These are phyloP conservation scores for Talaromyces sp. DNA, from an alignment of 2,329 filamentous ascomycete species.

Conservation along the genomic window DNA sequence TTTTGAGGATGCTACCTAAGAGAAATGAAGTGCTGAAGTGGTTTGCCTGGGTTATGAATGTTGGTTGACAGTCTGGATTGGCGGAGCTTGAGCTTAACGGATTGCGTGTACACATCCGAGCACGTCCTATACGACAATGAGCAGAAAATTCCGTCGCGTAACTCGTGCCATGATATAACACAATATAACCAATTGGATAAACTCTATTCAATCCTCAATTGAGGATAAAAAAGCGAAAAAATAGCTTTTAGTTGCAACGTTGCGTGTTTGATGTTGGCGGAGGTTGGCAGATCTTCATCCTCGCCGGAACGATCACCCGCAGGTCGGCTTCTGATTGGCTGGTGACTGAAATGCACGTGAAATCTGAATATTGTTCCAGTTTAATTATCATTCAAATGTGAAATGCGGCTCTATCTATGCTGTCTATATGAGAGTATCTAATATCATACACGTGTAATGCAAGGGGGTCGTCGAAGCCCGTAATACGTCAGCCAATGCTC, in stretches of 20 bases:
- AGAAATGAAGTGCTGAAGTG: background rate
- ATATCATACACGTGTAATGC: background rate
- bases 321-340: background rate
- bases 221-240: background rate
- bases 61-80: background rate
- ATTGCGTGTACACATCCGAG: constrained; percentile 1
- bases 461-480: constrained; percentile 10
- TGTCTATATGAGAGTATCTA: background rate
- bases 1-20: background rate
- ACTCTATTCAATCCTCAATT: background rate
- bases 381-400: background rate
- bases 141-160: background rate
- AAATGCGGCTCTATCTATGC: constrained; percentile 1
- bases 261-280: constrained; percentile 13
- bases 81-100: constrained; percentile 3
- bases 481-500: background rate
- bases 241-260: constrained; percentile 9
- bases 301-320: background rate
- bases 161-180: constrained; percentile 5
- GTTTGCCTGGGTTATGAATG: background rate
- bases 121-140: constrained; percentile 2
- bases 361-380: background rate
- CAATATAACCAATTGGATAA: background rate
- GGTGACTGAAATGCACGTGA: background rate
- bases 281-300: constrained; percentile 2